Evolutionary conservation across 1,284 basidiomycete genomes (phyloP).

Genomic region (Volvariella surrecta): DNA sequence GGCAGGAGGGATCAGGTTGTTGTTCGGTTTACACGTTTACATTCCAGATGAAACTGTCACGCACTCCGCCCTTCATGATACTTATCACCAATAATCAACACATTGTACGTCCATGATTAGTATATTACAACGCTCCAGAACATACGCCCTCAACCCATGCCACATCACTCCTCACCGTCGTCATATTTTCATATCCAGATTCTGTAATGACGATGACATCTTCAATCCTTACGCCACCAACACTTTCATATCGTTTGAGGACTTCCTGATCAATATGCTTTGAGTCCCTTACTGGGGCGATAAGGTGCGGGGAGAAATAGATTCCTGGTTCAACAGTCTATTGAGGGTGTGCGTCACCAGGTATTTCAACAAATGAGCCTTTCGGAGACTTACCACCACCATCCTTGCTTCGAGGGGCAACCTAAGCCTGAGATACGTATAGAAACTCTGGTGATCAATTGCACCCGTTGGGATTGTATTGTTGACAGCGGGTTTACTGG

Average conservation of each 20-base stretch:
- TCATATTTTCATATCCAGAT: conserved; percentile 67
- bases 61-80: no score
- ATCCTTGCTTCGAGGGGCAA: conserved; percentile 67
- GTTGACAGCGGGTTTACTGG: conserved; percentile 56
- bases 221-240: conserved; percentile 88
- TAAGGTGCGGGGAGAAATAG: conserved; percentile 77
- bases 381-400: conserved; percentile 61
- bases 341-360: background rate
- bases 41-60: no score
- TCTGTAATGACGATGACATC: conserved; percentile 75
- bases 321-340: conserved; percentile 85
- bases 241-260: conserved; percentile 63
- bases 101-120: no score
- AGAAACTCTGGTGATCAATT: conserved; percentile 57
- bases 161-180: conserved; percentile 70
- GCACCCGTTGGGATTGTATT: conserved; percentile 33
- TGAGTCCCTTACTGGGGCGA: conserved; percentile 61
- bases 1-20: no score
- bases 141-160: conserved; percentile 75
- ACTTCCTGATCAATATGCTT: conserved; percentile 65
- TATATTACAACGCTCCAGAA: conserved; percentile 42
- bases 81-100: no score
- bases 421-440: conserved; percentile 71
- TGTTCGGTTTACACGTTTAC: no score
- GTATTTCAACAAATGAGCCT: background rate